Conservation (phyloP, 2,329 filamentous ascomycete genomes). For the Coniosporium tulheliwenetii region DNA sequence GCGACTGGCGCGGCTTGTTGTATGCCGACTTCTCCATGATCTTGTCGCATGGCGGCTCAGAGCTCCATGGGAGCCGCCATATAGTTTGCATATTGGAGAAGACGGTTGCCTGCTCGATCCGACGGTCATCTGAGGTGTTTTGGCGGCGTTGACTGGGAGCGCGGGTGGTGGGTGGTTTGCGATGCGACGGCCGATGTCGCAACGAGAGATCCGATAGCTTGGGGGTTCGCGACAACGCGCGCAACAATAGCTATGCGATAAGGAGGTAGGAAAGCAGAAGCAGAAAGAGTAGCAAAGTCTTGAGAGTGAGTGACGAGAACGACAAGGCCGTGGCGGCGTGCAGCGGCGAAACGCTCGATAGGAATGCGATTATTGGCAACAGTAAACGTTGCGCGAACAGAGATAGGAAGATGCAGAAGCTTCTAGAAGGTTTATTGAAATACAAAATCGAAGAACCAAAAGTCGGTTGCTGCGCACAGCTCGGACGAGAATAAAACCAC, state of each 20-base stretch:
- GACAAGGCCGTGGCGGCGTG: neutral
- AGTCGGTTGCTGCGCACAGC: conserved; percentile 1
- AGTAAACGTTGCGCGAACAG: neutral
- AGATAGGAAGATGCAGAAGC: conserved; percentile 1
- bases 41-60: conserved; percentile 22
- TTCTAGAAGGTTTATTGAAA: conserved; percentile 1
- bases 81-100: conserved; percentile 31
- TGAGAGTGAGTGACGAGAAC: neutral
- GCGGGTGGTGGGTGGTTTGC: conserved; percentile 2
- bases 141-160: neutral
- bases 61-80: conserved; percentile 34
- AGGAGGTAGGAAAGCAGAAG: neutral
- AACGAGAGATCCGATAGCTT: neutral
- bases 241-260: neutral
- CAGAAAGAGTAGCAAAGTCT: neutral
- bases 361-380: neutral
- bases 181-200: conserved; percentile 1
- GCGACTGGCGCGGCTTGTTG: conserved; percentile 25
- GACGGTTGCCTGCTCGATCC: neutral
- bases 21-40: conserved; percentile 23
- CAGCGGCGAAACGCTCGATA: neutral
- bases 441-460: neutral
- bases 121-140: conserved; percentile 19
- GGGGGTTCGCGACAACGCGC: neutral
- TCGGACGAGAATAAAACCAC: conserved; percentile 1